Percentiles rank a stretch among this genome's conserved stretches.
These are phyloP conservation scores for Citropsis articulata DNA, from an alignment of 345 rosid genomes.

Conservation along the genomic window DNA sequence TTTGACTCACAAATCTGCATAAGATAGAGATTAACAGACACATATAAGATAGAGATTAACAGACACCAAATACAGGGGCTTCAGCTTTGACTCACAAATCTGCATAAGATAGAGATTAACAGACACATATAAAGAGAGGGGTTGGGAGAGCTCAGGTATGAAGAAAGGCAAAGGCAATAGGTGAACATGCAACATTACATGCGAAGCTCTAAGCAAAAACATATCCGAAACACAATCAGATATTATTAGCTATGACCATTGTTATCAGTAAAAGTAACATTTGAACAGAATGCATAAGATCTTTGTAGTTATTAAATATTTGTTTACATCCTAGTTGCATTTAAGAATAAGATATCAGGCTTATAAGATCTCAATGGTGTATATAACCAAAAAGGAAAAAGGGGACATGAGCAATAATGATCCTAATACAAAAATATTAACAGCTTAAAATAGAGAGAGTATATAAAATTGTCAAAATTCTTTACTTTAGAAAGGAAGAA, in stretches of 20 bases:
- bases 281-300: not conserved
- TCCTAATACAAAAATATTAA: not conserved
- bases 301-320: not conserved
- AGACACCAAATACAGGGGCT: conserved; percentile 68
- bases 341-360: not conserved
- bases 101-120: conserved; percentile 24
- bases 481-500: not conserved
- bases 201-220: not conserved
- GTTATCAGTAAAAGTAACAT: not conserved
- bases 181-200: not conserved
- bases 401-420: not conserved
- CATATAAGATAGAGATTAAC: not conserved
- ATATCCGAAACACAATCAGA: not conserved
- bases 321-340: not conserved
- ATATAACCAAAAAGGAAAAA: not conserved
- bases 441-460: not conserved
- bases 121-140: not conserved
- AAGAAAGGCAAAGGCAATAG: not conserved
- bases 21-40: conserved; percentile 3
- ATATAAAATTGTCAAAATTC: not conserved
- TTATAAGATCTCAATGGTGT: not conserved
- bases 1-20: conserved; percentile 70
- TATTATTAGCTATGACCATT: not conserved
- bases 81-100: conserved; percentile 70
- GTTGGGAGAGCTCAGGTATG: not conserved